Evolutionary conservation across 768 basidiomycete genomes (phyloP).

Genomic region (Termitomyces bulborhizus): DNA sequence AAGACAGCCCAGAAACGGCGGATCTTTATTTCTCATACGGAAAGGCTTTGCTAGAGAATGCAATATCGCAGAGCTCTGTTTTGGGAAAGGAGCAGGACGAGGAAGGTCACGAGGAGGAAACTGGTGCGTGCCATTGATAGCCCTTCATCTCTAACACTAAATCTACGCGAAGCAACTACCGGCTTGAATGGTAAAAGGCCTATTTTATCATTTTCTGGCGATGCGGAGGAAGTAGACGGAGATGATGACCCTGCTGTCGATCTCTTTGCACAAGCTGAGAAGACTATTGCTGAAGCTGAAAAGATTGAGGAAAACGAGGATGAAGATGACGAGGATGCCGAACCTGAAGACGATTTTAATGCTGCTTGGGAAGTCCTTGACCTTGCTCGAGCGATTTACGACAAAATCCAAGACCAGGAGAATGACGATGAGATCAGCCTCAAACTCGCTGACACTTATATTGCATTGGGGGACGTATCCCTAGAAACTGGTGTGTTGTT

Average conservation of each 20-base stretch:
- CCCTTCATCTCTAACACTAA: conserved; percentile 5
- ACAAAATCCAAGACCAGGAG: conserved; percentile 48
- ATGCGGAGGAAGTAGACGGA: conserved; percentile 55
- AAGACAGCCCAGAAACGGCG: conserved; percentile 78
- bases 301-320: conserved; percentile 46
- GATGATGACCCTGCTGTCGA: conserved; percentile 55
- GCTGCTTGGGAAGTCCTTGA: conserved; percentile 98
- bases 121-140: conserved; percentile 20
- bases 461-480: conserved; percentile 92
- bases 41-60: conserved; percentile 89
- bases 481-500: conserved; percentile 80
- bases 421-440: conserved; percentile 61
- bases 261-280: conserved; percentile 53
- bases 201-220: conserved; percentile 77
- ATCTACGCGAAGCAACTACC: conserved; percentile 20
- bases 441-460: conserved; percentile 87
- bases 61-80: conserved; percentile 80
- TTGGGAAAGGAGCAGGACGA: conserved; percentile 81
- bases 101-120: conserved; percentile 38
- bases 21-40: conserved; percentile 91
- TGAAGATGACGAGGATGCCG: conserved; percentile 61
- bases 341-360: conserved; percentile 96
- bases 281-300: conserved; percentile 36
- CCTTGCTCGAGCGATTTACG: conserved; percentile 82
- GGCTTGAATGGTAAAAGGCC: conserved; percentile 39